Base-by-base conservation (phyloP, 129 eudicot species). In the Pittosporum tobira region DNA sequence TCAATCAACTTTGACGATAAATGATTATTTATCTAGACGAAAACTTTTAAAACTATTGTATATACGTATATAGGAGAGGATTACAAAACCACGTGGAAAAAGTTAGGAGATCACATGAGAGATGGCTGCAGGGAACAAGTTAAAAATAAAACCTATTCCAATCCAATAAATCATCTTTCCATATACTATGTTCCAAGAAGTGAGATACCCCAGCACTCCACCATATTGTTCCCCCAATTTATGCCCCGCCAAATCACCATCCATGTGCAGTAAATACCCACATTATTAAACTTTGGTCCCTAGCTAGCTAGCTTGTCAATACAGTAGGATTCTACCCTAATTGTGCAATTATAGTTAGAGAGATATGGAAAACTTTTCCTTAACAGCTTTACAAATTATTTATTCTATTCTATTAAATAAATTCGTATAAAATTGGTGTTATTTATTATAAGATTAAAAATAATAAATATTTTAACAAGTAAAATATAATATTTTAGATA, bases 71-170 rank as follows among this genome's bases (percentile, higher is more conserved):
- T 30, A 55, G 40, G 23, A 30, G 37, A 36, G 19, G 62, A 69
- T 51, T 51, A 71, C 71, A 78, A 47, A 59, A 60, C 61, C 95
- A 85, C 78, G 75, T 81, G 86, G 71, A 62, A 63, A 71, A 77
- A 84, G 80, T 58, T 23, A 21, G 29, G 51, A 25, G 27, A 46
- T 65, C 75, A 59, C 83, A 75, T 73, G 76, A 67, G 70, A 80
- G 69, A 54, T 81, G 86, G 71, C 10, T 52, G 31, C 18, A 15
- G 38, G 44, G 61, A 18, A 43, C 61, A 55, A 30, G 6, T 30
- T 29, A 30, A 77, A 38, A 59, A 65, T 15, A 67, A 61, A 31
- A 12, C 62, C 57, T 40, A 71, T 65, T 55, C 20, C 67, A 74
- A 66, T 73, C 64, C n/a, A n/a, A 66, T 37, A n/a, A 7, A 19